A percentile compares a stretch with the other conserved stretches of the same genome.
These are phyloP conservation scores for Chytriomyces sp. DNA, from an alignment of 192 early-diverging fungal species.

Conservation along the genomic window DNA sequence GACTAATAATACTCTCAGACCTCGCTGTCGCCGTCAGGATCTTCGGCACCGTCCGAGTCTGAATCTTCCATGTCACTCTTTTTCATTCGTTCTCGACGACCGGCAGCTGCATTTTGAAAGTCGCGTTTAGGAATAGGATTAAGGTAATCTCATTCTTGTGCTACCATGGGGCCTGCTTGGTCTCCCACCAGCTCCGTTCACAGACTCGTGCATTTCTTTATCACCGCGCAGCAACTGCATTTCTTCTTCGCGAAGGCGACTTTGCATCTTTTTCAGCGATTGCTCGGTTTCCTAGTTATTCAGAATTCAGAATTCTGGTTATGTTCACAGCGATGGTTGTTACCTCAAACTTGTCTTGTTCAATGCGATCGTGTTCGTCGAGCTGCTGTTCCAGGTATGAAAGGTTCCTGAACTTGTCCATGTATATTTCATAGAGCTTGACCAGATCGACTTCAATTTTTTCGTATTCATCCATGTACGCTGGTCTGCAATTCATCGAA, in stretches of 20 bases:
- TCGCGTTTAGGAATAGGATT: not conserved
- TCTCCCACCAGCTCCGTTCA: not conserved
- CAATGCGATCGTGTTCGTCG: slow-evolving; percentile 56
- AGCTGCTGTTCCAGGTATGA: slow-evolving; percentile 60
- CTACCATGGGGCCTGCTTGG: slow-evolving; percentile 34
- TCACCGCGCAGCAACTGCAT: slow-evolving; percentile 54
- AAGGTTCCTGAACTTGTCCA: slow-evolving; percentile 58
- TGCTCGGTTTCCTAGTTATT: slow-evolving; percentile 49
- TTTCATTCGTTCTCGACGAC: slow-evolving; percentile 2
- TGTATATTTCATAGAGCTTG: slow-evolving; percentile 55
- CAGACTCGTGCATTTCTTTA: slow-evolving; percentile 45
- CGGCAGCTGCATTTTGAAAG: not conserved
- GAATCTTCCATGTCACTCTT: slow-evolving; percentile 11
- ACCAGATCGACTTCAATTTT: slow-evolving; percentile 58
- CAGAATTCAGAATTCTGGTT: not conserved
- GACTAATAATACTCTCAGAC: not conserved
- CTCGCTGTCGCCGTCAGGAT: slow-evolving; percentile 15
- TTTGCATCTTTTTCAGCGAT: slow-evolving; percentile 58
- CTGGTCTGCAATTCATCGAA: slow-evolving; percentile 41
- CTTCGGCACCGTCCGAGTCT: slow-evolving; percentile 10
- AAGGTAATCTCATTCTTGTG: not conserved
- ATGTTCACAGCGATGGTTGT: not conserved
- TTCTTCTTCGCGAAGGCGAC: slow-evolving; percentile 58
- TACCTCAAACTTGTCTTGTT: slow-evolving; percentile 62
- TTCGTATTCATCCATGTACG: slow-evolving; percentile 68